Evolutionary conservation across 106 monocot species (phyloP).

Genomic region (Dactylorhiza incarnata): DNA sequence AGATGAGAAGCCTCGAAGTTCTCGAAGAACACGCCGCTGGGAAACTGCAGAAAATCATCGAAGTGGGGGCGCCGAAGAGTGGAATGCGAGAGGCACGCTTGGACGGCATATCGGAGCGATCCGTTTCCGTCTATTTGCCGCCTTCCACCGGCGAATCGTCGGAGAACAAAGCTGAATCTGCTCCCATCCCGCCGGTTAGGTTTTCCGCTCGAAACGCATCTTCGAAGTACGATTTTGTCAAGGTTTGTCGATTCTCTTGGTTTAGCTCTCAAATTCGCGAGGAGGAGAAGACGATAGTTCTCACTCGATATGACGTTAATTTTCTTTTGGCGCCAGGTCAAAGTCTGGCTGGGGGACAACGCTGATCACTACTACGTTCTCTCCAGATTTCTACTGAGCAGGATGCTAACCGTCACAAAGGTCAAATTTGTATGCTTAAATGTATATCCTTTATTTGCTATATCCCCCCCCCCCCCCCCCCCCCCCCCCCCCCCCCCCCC

Average conservation of each 20-base stretch:
- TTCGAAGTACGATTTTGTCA: slow-evolving; percentile 99
- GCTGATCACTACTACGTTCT: slow-evolving; percentile 98
- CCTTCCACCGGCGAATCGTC: slow-evolving; percentile 4
- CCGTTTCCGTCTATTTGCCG: not conserved
- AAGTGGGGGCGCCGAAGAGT: not conserved
- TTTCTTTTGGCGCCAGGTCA: slow-evolving; percentile 41
- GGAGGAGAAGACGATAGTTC: not conserved
- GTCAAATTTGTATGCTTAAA: slow-evolving; percentile 13
- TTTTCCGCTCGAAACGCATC: slow-evolving; percentile 73
- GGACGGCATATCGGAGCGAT: slow-evolving; percentile 6
- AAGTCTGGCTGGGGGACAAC: slow-evolving; percentile 96
- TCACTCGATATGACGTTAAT: not conserved
- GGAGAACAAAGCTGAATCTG: slow-evolving; percentile 13
- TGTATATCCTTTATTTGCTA: not conserved
- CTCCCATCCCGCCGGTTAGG: slow-evolving; percentile 14
- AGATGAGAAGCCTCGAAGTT: not conserved
- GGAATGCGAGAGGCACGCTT: not conserved
- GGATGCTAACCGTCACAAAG: slow-evolving; percentile 98
- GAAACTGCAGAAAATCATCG: not conserved
- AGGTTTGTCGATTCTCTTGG: slow-evolving; percentile 30
- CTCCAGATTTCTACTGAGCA: slow-evolving; percentile 88
- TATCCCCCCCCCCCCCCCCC: not conserved
- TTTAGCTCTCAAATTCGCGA: not conserved
- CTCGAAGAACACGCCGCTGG: not conserved
- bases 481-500: too few species aligned